These are phyloP conservation scores for Inga oerstediana DNA, from an alignment of 306 rosid species.

Conservation along the genomic window DNA sequence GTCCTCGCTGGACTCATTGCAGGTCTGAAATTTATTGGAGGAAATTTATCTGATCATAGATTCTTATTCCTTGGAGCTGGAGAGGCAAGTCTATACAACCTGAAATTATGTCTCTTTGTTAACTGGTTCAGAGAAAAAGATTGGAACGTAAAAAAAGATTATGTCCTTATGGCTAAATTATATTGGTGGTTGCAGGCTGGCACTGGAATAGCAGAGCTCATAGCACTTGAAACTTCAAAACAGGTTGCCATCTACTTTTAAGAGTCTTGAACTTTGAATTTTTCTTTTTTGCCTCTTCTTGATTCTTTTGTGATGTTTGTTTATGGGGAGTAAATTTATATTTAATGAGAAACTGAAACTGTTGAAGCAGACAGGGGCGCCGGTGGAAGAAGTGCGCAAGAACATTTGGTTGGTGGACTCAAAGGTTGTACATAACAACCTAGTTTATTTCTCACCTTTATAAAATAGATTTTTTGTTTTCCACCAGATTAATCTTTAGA, in stretches of 20 bases:
- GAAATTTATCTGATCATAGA: slow-evolving; percentile 81
- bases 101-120: not conserved
- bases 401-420: slow-evolving; percentile 95
- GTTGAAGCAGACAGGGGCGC: slow-evolving; percentile 76
- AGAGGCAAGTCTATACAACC: slow-evolving; percentile 57
- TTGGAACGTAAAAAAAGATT: not conserved
- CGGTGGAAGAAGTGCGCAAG: slow-evolving; percentile 91
- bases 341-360: slow-evolving; percentile 36
- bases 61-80: slow-evolving; percentile 98
- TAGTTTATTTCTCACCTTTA: not conserved
- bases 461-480: slow-evolving; percentile 23
- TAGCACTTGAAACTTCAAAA: slow-evolving; percentile 94
- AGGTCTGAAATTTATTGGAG: slow-evolving; percentile 74
- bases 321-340: not conserved
- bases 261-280: not conserved
- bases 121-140: not conserved
- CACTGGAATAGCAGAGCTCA: slow-evolving; percentile 97
- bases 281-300: not conserved
- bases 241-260: slow-evolving; percentile 58
- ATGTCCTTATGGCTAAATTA: slow-evolving; percentile 30
- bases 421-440: slow-evolving; percentile 55
- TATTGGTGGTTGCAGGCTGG: slow-evolving; percentile 76
- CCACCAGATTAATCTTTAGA: slow-evolving; percentile 28
- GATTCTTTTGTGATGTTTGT: not conserved
- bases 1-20: slow-evolving; percentile 94